Evolutionary conservation across 331 rosid genomes (phyloP).

Genomic region (Stylosanthes scabra): DNA sequence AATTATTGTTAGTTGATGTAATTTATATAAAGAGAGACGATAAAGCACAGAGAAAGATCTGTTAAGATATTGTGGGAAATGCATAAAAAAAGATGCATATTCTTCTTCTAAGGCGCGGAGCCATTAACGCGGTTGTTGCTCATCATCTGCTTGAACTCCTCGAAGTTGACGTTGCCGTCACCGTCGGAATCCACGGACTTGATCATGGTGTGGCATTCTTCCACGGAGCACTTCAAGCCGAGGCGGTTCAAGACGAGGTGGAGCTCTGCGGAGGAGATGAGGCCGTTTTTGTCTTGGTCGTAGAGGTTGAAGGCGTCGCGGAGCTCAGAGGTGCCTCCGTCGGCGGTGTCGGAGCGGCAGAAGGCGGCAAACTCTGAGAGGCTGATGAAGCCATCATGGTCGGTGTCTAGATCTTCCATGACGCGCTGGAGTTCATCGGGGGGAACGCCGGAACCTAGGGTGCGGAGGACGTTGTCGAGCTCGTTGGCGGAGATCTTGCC

Average conservation of each 20-base stretch:
- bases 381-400: constrained; percentile 76
- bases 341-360: constrained; percentile 55
- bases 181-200: constrained; percentile 80
- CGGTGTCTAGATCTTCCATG: constrained; percentile 85
- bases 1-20: neutral
- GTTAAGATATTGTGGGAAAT: neutral
- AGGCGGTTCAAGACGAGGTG: constrained; percentile 71
- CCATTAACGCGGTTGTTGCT: constrained; percentile 37
- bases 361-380: constrained; percentile 77
- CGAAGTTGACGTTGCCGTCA: constrained; percentile 83
- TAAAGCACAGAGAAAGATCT: constrained; percentile 7
- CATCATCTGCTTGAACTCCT: constrained; percentile 91
- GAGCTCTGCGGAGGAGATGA: constrained; percentile 75
- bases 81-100: neutral
- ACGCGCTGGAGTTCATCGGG: constrained; percentile 61
- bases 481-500: constrained; percentile 84
- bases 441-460: constrained; percentile 59
- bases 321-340: constrained; percentile 65
- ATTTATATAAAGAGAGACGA: neutral
- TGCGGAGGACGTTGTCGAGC: constrained; percentile 62
- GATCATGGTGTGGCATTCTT: constrained; percentile 80
- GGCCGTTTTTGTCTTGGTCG: constrained; percentile 84
- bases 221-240: constrained; percentile 63
- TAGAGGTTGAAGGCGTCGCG: constrained; percentile 85
- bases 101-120: constrained; percentile 25